Evolutionary conservation across 345 rosid genomes (phyloP).

Genomic region (Citrus sp.): DNA sequence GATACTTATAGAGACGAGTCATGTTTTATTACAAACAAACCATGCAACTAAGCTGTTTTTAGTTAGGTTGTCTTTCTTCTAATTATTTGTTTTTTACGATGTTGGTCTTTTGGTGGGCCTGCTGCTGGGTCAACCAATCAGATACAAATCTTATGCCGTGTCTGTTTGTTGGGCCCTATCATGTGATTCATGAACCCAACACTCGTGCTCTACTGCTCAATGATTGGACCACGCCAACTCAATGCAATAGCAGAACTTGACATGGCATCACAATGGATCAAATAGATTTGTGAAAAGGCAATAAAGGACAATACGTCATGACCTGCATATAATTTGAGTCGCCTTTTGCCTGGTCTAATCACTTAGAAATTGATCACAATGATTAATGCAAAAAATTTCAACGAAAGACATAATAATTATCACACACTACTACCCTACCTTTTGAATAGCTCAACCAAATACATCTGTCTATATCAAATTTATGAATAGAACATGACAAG

Average conservation of each 20-base stretch:
- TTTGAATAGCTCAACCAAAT: neutral
- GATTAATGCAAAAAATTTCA: too few species aligned
- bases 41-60: neutral
- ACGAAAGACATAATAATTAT: too few species aligned
- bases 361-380: too few species aligned
- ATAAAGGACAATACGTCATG: neutral
- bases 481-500: neutral
- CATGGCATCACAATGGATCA: constrained; percentile 10
- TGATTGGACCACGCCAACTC: constrained; percentile 12
- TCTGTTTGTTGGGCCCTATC: constrained; percentile 24
- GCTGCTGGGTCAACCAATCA: neutral
- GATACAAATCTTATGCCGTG: constrained; percentile 1
- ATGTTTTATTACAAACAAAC: neutral
- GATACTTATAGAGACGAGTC: neutral
- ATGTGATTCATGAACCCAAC: constrained; percentile 10
- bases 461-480: neutral
- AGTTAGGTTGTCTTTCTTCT: neutral
- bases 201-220: constrained; percentile 3
- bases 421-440: neutral
- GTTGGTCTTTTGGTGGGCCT: neutral
- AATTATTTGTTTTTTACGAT: neutral
- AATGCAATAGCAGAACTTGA: neutral
- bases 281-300: neutral
- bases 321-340: neutral
- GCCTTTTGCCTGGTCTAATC: too few species aligned